Evolutionary conservation across 805 yeast species (phyloP), one percentile per base, ranked within the genome.

Genomic region (Metschnikowia anglica): DNA sequence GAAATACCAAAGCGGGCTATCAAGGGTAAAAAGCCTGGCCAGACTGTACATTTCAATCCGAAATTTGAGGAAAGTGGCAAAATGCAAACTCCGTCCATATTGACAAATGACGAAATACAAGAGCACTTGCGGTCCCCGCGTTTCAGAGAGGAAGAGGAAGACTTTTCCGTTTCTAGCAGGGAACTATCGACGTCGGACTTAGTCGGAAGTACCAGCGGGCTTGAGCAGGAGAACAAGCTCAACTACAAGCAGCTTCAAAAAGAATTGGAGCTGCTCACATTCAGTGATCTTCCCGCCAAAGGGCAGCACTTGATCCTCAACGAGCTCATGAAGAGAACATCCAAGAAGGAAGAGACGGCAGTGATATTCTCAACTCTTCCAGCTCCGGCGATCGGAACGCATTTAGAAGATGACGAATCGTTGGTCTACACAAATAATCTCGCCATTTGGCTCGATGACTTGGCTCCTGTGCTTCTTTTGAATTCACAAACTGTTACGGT

Each of bases 401-500:
- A 88, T 63, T 70, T 76, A 47, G 79, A 77, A 47, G 83, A 79
- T 35, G 73, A 70, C 4, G 90, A 81, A 16, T 79, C 95, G 39
- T 64, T 80, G 31, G 88, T 85, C 26, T 91, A 89, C 59, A 79
- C 86, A 12, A 80, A 81, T 43, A 83, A 83, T 52, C 68, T 91
- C 39, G 85, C 89, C 35, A 63, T 85, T 5, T 88, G 97, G 93
- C 73, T 91, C 43, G 78, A 80, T 33, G 88, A 78, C 4, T 66
- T 93, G 29, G 97, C 97, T 0, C 97, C 98, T 0, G 74, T 80
- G 1, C 60, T 93, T 60, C 63, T 93, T 48, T 74, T 93, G 41
- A 91, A 93, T 58, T 88, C 97, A 0, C 95, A 88, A 66, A 85
- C 96, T 0, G 89, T 93, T 73, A 93, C 99, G 0, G 99, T 91